Base-by-base conservation (phyloP, 2,329 filamentous ascomycete genomes). In the Drechslerella dactyloides region DNA sequence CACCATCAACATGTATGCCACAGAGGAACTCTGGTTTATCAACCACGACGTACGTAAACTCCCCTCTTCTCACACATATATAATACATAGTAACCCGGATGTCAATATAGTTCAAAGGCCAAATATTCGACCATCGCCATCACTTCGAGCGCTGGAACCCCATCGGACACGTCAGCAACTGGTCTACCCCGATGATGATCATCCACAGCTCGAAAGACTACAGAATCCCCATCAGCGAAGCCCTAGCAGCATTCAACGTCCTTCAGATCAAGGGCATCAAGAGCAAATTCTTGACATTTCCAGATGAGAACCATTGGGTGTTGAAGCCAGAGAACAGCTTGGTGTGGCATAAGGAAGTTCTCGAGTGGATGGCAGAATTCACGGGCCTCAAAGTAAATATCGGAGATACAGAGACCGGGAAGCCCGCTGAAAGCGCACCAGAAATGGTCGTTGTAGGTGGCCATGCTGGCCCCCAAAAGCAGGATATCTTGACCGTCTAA, bases 151-250 rank as follows among this genome's bases (percentile, higher is more conserved):
- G 84, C 75, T 91, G 87, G 86, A 89, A 91, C 78, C 89, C 89
- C 0, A 83, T 88, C 0, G 81, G 82, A 57, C 82, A 85, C 58
- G 84, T 86, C 69, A 81, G 83, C 37, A 84, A 93, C 75, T 97
- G 93, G 93, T 82, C 85, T 0, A 97, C 93, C 0, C 94, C 94
- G 0, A 89, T 94, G 80, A 83, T 99, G 73, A 87, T 96, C 72
- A 92, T 97, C 61, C 93, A 97, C 80, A 93, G 87, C 77, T 91
- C 94, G 76, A 84, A 94, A 33, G 93, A 97, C 79, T 97, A 96
- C 78, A 86, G 93, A 17, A 82, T 97, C 24, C 89, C 92, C 0
- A 88, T 97, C 60, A 87, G 89, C 0, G 93, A 97, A 79, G 93
- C 92, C 0, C 80, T 96, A 59, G 85, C 90, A 1, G 89, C 91